Conservation (phyloP, 306 rosid species). For the Quercus engelmannii region DNA sequence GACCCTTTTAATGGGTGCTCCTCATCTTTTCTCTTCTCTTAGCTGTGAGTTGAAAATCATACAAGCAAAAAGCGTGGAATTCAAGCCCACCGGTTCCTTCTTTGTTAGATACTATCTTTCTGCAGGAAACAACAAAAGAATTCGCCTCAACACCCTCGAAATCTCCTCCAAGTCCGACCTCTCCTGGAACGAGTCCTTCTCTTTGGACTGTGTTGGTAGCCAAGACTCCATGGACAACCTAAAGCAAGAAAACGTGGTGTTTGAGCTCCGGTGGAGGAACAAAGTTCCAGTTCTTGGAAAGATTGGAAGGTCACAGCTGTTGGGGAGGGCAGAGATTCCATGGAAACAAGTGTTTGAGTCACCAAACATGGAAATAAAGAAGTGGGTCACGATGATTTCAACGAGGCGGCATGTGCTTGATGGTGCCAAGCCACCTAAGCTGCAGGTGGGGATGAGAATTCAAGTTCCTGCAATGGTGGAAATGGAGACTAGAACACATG, state of each 20-base stretch:
- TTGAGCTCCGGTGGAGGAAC: conserved; percentile 69
- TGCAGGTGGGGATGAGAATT: conserved; percentile 53
- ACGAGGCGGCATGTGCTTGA: not conserved
- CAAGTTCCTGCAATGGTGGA: conserved; percentile 11
- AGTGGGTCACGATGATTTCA: conserved; percentile 57
- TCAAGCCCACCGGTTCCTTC: conserved; percentile 34
- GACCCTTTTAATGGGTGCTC: conserved; percentile 29
- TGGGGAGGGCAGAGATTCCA: conserved; percentile 64
- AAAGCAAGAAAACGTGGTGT: conserved; percentile 45
- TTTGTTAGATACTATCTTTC: conserved; percentile 61
- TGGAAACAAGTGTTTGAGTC: conserved; percentile 63
- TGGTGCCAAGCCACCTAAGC: conserved; percentile 15
- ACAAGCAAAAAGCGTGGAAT: conserved; percentile 45
- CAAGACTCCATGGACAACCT: conserved; percentile 44
- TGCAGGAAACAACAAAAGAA: conserved; percentile 34
- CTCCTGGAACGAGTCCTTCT: conserved; percentile 66
- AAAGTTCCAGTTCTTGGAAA: conserved; percentile 27
- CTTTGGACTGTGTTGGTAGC: conserved; percentile 59
- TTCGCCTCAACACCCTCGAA: conserved; percentile 44
- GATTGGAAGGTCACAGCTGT: conserved; percentile 51
- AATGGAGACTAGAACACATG: conserved; percentile 19
- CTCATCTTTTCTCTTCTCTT: conserved; percentile 36
- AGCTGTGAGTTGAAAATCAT: conserved; percentile 51
- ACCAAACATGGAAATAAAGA: conserved; percentile 53
- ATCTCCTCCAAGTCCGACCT: conserved; percentile 37